Evolutionary conservation across 1,284 basidiomycete species (phyloP), one percentile per base, ranked within the genome.

Genomic region (Gymnopus androsaceus): DNA sequence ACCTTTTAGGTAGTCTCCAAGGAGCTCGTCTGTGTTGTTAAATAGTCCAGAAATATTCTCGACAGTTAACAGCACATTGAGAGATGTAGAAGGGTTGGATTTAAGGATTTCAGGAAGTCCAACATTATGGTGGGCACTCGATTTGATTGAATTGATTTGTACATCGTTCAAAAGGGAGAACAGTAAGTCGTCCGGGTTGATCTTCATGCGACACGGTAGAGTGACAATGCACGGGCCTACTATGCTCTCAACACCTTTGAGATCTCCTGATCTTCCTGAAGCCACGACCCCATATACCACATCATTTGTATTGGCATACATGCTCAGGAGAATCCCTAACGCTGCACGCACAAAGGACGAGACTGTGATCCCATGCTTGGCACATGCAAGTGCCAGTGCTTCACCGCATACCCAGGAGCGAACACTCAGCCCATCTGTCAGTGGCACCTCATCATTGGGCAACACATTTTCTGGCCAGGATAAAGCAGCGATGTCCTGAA

Each of bases 201-300:
- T 21, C 8, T 41, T 17, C 11, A 51, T 34, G 17, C 49, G 49
- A 15, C 33, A 37, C 12, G 49, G 49, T 14, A 51, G 15, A 8
- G 49, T 51, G 15, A 34, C 21, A 25, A 38, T 21, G 19, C 33
- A 40, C 21, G 21, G 25, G 11, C 49, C 49, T 21, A 40, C 49
- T 12, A 51, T 51, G n/a, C 25, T 21, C 34, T 51, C 49, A 30
- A 51, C 38, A 14, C 36, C 25, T 15, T 17, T 15, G 23, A 51
- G 17, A 51, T 51, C 36, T 21, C 33, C 49, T n/a, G 25, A 27
- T 17, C 49, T 37, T 25, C 49, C 49, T 15, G 49, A 51, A n/a
- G 36, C 25, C 23, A 51, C 49, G 30, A 38, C 14, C 19, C 33
- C 49, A 27, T 38, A 51, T 8, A 51, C 8, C 27, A 51, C 36